These are phyloP conservation scores for Aspergillus nomiae DNA, from an alignment of 2,329 filamentous ascomycete genomes.

Conservation along the genomic window DNA sequence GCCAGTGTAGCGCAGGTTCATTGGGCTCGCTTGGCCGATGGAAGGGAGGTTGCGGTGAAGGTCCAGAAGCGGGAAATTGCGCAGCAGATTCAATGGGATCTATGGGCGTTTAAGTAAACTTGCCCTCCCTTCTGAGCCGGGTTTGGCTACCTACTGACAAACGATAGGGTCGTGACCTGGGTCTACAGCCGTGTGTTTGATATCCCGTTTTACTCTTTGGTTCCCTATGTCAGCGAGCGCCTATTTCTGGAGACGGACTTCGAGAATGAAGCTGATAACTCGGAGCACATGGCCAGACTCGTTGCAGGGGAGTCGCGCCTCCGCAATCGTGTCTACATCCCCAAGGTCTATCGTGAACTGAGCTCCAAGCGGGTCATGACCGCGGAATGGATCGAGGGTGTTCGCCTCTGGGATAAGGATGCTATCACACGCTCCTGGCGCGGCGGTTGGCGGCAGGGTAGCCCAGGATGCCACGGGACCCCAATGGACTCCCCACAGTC, in stretches of 20 bases:
- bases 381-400: constrained; percentile 96
- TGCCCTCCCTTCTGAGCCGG: not conserved
- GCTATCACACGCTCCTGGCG: constrained; percentile 76
- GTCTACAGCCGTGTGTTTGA: constrained; percentile 88
- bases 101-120: constrained; percentile 86
- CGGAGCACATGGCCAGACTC: constrained; percentile 77
- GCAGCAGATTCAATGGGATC: constrained; percentile 87
- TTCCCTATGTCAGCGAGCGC: constrained; percentile 92
- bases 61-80: constrained; percentile 95
- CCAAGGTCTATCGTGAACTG: constrained; percentile 78
- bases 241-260: constrained; percentile 94
- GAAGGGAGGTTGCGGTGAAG: constrained; percentile 90
- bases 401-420: constrained; percentile 89
- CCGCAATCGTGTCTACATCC: constrained; percentile 81
- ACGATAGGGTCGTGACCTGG: constrained; percentile 69
- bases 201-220: constrained; percentile 85
- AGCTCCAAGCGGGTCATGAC: constrained; percentile 84
- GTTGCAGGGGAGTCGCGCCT: constrained; percentile 76
- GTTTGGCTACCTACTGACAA: constrained; percentile 17
- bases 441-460: constrained; percentile 74
- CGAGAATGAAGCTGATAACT: constrained; percentile 84
- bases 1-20: constrained; percentile 97
- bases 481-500: constrained; percentile 61
- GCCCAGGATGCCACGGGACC: constrained; percentile 72
- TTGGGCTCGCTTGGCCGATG: constrained; percentile 84